phyloP scores from a whole-genome alignment of 306 rosid species.

The Cicer chorassanicum region DNA sequence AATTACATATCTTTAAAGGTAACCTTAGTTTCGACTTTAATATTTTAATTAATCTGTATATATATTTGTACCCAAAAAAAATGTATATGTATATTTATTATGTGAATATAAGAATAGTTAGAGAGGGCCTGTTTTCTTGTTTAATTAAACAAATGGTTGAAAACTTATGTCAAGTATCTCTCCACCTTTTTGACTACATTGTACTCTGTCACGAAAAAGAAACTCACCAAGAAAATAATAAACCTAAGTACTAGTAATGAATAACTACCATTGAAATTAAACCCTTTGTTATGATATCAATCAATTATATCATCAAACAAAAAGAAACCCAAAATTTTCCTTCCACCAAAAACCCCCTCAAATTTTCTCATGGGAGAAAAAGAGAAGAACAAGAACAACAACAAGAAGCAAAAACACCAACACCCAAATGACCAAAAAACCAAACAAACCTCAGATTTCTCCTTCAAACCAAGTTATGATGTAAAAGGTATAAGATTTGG shows the following conservation, averaged over 20 bases:
- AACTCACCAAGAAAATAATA: constrained; percentile 26
- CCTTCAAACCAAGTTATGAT: constrained; percentile 83
- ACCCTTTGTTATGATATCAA: constrained; percentile 32
- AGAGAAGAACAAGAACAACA: constrained; percentile 58
- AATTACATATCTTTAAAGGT: no score
- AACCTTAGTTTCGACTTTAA: no score
- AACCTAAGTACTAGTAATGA: neutral
- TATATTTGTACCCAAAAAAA: no score
- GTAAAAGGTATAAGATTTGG: constrained; percentile 95
- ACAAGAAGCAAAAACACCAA: constrained; percentile 89
- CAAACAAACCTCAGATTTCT: constrained; percentile 76
- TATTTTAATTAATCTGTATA: no score
- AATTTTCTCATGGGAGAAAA: constrained; percentile 62
- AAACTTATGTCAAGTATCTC: constrained; percentile 28
- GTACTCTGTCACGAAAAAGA: constrained; percentile 25
- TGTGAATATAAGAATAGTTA: neutral
- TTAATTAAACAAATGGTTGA: constrained; percentile 14
- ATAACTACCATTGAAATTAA: constrained; percentile 7
- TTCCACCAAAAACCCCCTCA: constrained; percentile 40
- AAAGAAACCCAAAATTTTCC: neutral
- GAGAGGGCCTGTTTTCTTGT: neutral
- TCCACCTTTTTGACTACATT: constrained; percentile 47
- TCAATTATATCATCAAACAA: constrained; percentile 32
- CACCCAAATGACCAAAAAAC: constrained; percentile 84
- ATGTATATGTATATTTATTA: no score